Conservation (phyloP, 805 yeast species). For the Metschnikowia vanudenii region DNA sequence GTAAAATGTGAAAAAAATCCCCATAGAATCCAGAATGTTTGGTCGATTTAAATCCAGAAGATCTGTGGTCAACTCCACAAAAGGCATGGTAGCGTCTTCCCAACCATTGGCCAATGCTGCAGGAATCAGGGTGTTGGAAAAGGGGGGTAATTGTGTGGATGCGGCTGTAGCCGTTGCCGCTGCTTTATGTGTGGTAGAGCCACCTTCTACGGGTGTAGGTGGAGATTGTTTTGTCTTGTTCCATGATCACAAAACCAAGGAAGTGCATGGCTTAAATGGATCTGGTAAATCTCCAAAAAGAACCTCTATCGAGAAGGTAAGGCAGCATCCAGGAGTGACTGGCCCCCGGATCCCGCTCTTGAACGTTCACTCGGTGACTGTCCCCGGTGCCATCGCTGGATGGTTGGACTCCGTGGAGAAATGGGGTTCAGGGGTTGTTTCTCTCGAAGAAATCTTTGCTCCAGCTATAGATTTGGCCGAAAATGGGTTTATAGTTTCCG, state of each 20-base stretch:
- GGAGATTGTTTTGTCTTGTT: conserved; percentile 68
- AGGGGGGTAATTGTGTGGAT: conserved; percentile 74
- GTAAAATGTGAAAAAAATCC: not conserved
- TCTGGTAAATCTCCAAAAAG: conserved; percentile 66
- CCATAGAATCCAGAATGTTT: conserved; percentile 6
- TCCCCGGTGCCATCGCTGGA: conserved; percentile 80
- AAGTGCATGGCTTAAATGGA: conserved; percentile 69
- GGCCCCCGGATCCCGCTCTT: conserved; percentile 45
- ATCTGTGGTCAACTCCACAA: conserved; percentile 69
- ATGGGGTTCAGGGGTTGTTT: conserved; percentile 73
- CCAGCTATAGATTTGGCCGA: conserved; percentile 72
- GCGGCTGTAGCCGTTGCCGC: conserved; percentile 63
- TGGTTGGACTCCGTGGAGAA: conserved; percentile 67
- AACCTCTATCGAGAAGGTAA: conserved; percentile 48
- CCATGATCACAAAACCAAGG: conserved; percentile 45
- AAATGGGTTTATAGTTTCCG: conserved; percentile 62
- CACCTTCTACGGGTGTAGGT: conserved; percentile 62
- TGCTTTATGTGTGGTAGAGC: conserved; percentile 54
- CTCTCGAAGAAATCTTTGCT: conserved; percentile 54
- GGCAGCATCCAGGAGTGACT: conserved; percentile 24
- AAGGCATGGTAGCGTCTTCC: conserved; percentile 71
- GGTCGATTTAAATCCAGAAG: conserved; percentile 54
- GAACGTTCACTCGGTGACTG: conserved; percentile 62
- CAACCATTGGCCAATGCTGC: conserved; percentile 79
- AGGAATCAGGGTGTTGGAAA: conserved; percentile 59